Conservation (phyloP, 306 rosid genomes). For the Begonia loranthoides region DNA sequence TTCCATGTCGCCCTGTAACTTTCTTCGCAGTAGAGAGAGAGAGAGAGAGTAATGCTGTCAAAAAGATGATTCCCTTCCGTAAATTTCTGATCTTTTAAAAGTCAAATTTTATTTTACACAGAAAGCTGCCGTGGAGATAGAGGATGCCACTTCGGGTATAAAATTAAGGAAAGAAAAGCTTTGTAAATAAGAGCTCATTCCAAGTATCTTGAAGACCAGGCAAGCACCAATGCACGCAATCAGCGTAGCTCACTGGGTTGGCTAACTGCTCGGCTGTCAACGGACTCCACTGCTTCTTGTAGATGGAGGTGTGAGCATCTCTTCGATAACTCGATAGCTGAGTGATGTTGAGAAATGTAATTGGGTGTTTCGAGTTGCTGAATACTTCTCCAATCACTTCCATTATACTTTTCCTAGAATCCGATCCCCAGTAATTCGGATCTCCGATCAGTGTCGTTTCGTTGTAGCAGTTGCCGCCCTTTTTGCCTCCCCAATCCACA, state of each 20-base stretch:
- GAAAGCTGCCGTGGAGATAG: no score
- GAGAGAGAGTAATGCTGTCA: no score
- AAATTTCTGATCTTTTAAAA: no score
- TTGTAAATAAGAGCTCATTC: constrained; percentile 89
- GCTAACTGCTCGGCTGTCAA: constrained; percentile 65
- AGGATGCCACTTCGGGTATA: no score
- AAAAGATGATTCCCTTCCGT: no score
- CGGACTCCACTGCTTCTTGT: constrained; percentile 90
- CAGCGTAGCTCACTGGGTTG: constrained; percentile 80
- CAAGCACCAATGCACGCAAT: constrained; percentile 92
- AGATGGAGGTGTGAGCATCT: constrained; percentile 88
- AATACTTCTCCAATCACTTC: constrained; percentile 68
- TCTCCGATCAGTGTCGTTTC: constrained; percentile 60
- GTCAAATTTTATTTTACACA: no score
- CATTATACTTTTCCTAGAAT: constrained; percentile 60
- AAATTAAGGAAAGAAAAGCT: constrained; percentile 57
- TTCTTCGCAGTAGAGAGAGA: no score
- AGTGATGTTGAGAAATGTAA: constrained; percentile 77
- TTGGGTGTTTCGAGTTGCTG: constrained; percentile 42
- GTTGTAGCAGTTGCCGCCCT: constrained; percentile 68
- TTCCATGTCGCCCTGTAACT: no score
- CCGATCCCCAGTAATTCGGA: constrained; percentile 69
- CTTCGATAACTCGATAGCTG: constrained; percentile 69
- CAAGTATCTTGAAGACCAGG: constrained; percentile 99
- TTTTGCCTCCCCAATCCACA: constrained; percentile 71